Evolutionary conservation across 2,329 filamentous ascomycete genomes (phyloP).

Genomic region (Beauveria pseudobassiana): DNA sequence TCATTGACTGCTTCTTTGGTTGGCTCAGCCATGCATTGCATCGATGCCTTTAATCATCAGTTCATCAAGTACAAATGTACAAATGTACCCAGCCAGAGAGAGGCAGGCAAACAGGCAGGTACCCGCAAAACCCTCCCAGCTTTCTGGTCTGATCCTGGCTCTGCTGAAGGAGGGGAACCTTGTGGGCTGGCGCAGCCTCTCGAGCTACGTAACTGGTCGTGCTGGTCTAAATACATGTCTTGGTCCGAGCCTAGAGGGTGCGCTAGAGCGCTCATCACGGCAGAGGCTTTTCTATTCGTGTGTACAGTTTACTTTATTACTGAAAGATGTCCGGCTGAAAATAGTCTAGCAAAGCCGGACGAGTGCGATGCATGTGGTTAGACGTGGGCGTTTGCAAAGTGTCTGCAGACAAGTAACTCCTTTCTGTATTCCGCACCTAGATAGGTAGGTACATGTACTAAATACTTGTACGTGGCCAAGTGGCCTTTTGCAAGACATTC

Average conservation of each 20-base stretch:
- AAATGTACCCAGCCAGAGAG: neutral
- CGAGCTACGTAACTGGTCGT: neutral
- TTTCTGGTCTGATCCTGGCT: conserved; percentile 3
- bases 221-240: neutral
- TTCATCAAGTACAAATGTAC: neutral
- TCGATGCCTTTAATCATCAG: neutral
- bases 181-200: neutral
- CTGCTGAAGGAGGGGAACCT: neutral
- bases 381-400: neutral
- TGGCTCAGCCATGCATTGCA: no score
- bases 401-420: neutral
- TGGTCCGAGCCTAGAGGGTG: neutral
- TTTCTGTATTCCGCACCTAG: neutral
- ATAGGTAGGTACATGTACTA: no score
- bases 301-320: neutral
- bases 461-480: no score
- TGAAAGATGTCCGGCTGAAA: no score
- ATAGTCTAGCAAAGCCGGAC: neutral
- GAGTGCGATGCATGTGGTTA: neutral
- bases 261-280: conserved; percentile 1
- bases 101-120: no score
- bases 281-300: neutral
- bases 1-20: no score
- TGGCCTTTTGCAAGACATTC: no score
- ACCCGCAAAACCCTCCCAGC: neutral